Base-by-base conservation (phyloP, 2,329 filamentous ascomycete genomes). In the Ophiostoma perfectum region DNA sequence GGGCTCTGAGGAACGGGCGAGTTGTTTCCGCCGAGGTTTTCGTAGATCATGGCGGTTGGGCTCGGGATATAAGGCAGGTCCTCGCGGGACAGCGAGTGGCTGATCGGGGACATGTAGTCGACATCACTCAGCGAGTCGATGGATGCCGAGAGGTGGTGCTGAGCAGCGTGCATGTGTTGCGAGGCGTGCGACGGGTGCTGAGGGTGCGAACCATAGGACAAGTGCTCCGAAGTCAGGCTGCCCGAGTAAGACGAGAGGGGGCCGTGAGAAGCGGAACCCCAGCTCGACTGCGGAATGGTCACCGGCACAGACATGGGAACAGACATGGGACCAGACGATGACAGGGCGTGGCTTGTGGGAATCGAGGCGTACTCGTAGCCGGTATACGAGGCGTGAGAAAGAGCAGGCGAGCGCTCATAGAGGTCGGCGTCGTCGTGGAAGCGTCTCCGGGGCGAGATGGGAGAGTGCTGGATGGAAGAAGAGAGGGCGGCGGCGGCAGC, bases 91-190 rank as follows among this genome's bases (percentile, higher is more conserved):
- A 82, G 84, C 1, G 81, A 79, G 66, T 86, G 85, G 75, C 81
- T 82, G 72, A 88, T 80, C 8, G 84, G 77, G 70, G 82, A 82
- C 79, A 87, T 71, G 77, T 88, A 88, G 73, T 88, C 86, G 69
- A 84, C 82, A 39, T 88, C 86, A 74, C 84, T 87, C 68, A 88
- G 80, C 2, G 86, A 84, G 72, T 88, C 86, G 68, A 86, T 79
- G 0, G 84, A 84, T 0, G 83, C 81, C 0, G 84, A 83, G 42
- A 86, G 78, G 63, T 81, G 79, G 18, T 69, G 67, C 42, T 67
- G 69, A 16, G 47, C 58, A 14, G 67, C 65, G 52, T 62, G 55
- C 9, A 67, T 66, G 5, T 49, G 45, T 2, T 69, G 68, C 36
- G 60, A 63, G 16, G 60, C 8, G 16, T 62, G 58, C 36, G 49